phyloP scores from a whole-genome alignment of 169 alveolate genomes.

The Cryptosporidium muris region DNA sequence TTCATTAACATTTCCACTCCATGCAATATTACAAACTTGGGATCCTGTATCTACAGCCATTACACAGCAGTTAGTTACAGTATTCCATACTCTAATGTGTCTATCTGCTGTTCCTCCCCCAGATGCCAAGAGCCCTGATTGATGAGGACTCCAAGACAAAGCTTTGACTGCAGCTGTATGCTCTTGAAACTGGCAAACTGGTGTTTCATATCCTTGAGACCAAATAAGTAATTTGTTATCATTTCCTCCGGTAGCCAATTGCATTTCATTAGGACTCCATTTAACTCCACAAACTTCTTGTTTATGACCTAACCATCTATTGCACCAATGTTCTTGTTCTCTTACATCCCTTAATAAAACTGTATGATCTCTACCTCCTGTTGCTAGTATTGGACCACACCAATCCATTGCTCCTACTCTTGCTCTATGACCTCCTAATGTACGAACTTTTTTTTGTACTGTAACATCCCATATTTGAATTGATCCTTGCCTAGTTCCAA shows the following conservation, averaged over 20 bases:
- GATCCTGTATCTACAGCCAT: slow-evolving; percentile 89
- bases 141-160: slow-evolving; percentile 96
- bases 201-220: slow-evolving; percentile 83
- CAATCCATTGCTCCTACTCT: slow-evolving; percentile 92
- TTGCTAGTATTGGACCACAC: slow-evolving; percentile 85
- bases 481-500: slow-evolving; percentile 88
- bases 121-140: slow-evolving; percentile 89
- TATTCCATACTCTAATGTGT: slow-evolving; percentile 94
- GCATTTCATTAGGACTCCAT: slow-evolving; percentile 88
- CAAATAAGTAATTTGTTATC: slow-evolving; percentile 93
- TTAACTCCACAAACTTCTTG: slow-evolving; percentile 90
- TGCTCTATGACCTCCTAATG: slow-evolving; percentile 87
- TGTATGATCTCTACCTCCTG: slow-evolving; percentile 91
- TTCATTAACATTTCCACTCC: slow-evolving; percentile 91
- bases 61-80: slow-evolving; percentile 84
- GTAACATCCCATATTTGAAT: slow-evolving; percentile 84
- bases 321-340: slow-evolving; percentile 76
- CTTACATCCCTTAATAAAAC: slow-evolving; percentile 88
- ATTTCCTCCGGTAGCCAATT: slow-evolving; percentile 95
- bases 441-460: slow-evolving; percentile 74
- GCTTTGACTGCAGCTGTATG: slow-evolving; percentile 95
- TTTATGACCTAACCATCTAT: slow-evolving; percentile 82
- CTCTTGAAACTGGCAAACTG: slow-evolving; percentile 80
- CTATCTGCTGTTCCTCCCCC: slow-evolving; percentile 99
- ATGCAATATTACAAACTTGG: slow-evolving; percentile 93